Conservation (phyloP, 768 basidiomycete species). For the Macrolepiota albuminosa region DNA sequence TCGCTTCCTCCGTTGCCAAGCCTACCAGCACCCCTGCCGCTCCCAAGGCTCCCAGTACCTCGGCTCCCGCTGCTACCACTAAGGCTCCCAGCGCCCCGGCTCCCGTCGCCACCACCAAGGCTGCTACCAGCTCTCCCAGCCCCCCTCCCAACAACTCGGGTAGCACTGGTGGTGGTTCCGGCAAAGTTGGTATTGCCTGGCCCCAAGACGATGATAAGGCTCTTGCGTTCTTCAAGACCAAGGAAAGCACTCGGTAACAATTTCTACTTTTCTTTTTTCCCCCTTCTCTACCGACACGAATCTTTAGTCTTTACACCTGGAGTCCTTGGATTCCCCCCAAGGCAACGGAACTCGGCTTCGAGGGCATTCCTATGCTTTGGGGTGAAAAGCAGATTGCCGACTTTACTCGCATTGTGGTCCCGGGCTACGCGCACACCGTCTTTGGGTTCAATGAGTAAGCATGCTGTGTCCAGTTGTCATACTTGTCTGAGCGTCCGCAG, state of each 20-base stretch:
- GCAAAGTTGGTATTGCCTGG: constrained; percentile 68
- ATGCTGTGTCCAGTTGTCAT: background rate
- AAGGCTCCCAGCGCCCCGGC: constrained; percentile 7
- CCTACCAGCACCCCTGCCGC: constrained; percentile 12
- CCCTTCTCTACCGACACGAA: background rate
- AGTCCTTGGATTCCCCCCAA: constrained; percentile 40
- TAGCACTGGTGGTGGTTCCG: constrained; percentile 17
- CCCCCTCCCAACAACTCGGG: constrained; percentile 16
- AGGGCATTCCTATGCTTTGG: constrained; percentile 69
- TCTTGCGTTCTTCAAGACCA: constrained; percentile 47
- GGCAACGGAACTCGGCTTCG: constrained; percentile 41
- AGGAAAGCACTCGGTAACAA: constrained; percentile 38
- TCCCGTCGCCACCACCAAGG: constrained; percentile 12
- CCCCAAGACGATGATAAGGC: constrained; percentile 46
- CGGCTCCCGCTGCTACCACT: constrained; percentile 9
- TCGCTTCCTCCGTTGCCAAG: constrained; percentile 11
- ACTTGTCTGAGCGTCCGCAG: constrained; percentile 30
- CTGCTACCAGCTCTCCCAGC: background rate
- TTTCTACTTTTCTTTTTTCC: background rate
- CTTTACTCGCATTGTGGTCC: constrained; percentile 42
- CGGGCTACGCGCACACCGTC: constrained; percentile 46
- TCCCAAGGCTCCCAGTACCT: constrained; percentile 7
- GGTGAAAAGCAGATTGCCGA: constrained; percentile 44
- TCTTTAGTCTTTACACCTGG: constrained; percentile 62
- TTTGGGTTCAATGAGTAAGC: constrained; percentile 75